Evolutionary conservation across 441 rosid species (phyloP).

Genomic region (Arabidopsis lyrata): DNA sequence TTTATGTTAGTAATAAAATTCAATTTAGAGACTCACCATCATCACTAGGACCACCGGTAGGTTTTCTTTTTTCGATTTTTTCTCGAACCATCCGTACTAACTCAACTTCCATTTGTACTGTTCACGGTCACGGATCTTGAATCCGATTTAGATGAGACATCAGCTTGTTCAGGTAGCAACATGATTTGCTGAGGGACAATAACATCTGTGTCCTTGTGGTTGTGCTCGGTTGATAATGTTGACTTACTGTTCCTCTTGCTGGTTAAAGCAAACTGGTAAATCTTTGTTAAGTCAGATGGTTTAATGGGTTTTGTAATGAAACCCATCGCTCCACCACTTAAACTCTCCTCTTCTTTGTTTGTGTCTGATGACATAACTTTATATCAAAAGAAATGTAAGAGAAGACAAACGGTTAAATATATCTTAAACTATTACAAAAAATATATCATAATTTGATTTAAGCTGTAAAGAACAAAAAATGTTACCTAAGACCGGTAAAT

Average conservation of each 20-base stretch:
- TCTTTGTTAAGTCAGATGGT: slow-evolving; percentile 52
- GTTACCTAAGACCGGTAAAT: slow-evolving; percentile 54
- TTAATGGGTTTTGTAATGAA: slow-evolving; percentile 69
- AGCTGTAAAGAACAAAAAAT: background rate
- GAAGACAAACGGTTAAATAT: background rate
- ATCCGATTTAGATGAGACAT: slow-evolving; percentile 9
- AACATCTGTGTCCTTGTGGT: slow-evolving; percentile 13
- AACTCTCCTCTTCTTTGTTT: slow-evolving; percentile 50
- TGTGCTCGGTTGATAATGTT: slow-evolving; percentile 26
- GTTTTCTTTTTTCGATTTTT: slow-evolving; percentile 31
- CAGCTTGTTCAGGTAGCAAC: slow-evolving; percentile 26
- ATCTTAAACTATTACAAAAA: slow-evolving; percentile 39
- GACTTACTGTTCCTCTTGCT: slow-evolving; percentile 48
- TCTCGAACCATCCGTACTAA: slow-evolving; percentile 17
- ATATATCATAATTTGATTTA: slow-evolving; percentile 26
- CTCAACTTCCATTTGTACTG: slow-evolving; percentile 26
- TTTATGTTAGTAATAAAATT: too few relatives aligned
- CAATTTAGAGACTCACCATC: slow-evolving; percentile 21
- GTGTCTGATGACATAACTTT: slow-evolving; percentile 73
- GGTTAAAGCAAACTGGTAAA: slow-evolving; percentile 59
- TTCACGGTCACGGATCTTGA: background rate
- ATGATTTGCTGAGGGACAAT: slow-evolving; percentile 29
- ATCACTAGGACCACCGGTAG: slow-evolving; percentile 34
- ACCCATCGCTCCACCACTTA: slow-evolving; percentile 62
- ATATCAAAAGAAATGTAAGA: background rate